Percentiles rank a stretch among this genome's conserved stretches.
Evolutionary conservation across 768 basidiomycete species (phyloP).

Genomic region (Gelatoporia subvermispora): DNA sequence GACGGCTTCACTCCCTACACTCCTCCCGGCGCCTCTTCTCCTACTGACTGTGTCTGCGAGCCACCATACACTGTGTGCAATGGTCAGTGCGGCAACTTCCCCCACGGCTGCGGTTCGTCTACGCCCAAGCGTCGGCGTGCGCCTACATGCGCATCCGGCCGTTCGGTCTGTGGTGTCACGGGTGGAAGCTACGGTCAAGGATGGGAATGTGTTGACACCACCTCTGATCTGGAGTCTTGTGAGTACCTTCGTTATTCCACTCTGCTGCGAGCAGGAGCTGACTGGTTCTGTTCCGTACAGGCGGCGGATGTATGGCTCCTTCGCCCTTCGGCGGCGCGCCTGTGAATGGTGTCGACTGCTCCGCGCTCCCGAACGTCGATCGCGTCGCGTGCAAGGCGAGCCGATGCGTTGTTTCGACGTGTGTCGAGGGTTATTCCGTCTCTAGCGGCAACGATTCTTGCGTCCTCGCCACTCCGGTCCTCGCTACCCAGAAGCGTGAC

Average conservation of each 20-base stretch:
- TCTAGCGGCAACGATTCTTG: neutral
- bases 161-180: slow-evolving; percentile 20
- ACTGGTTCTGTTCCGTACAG: slow-evolving; percentile 13
- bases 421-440: slow-evolving; percentile 16
- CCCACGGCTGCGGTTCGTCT: slow-evolving; percentile 13
- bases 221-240: slow-evolving; percentile 26
- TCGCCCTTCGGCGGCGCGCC: slow-evolving; percentile 13
- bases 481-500: neutral
- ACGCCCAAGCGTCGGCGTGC: slow-evolving; percentile 12
- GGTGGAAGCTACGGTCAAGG: slow-evolving; percentile 4
- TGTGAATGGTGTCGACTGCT: slow-evolving; percentile 27
- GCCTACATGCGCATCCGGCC: slow-evolving; percentile 18
- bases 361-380: slow-evolving; percentile 23
- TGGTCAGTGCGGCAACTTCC: slow-evolving; percentile 26
- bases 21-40: slow-evolving; percentile 3
- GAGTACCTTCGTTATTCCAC: slow-evolving; percentile 9
- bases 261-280: no score
- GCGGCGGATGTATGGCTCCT: slow-evolving; percentile 30
- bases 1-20: slow-evolving; percentile 24
- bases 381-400: slow-evolving; percentile 24
- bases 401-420: slow-evolving; percentile 24
- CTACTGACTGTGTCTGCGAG: slow-evolving; percentile 25
- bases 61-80: slow-evolving; percentile 23
- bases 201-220: slow-evolving; percentile 28
- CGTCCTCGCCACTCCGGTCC: neutral